phyloP scores from a whole-genome alignment of 1,284 basidiomycete genomes.

The Sporisorium scitamineum region DNA sequence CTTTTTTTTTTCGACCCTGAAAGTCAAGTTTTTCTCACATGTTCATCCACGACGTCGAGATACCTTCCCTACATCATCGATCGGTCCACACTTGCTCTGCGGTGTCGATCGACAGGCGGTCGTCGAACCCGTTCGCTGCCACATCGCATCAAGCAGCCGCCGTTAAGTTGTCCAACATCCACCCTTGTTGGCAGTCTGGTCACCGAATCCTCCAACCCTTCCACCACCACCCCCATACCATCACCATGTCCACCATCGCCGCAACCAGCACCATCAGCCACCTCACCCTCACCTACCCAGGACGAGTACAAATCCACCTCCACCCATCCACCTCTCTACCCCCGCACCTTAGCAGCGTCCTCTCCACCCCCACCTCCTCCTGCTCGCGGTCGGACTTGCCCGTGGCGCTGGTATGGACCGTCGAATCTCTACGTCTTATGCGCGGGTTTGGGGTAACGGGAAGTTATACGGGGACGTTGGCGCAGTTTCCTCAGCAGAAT shows the following conservation, averaged over 20 bases:
- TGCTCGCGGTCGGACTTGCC: neutral
- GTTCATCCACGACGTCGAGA: neutral
- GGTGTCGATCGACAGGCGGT: too few relatives aligned
- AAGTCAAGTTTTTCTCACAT: neutral
- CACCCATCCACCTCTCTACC: constrained; percentile 18
- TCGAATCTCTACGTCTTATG: constrained; percentile 24
- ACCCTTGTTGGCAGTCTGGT: too few relatives aligned
- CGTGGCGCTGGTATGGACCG: constrained; percentile 45
- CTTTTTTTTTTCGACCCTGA: neutral
- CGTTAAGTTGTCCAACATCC: too few relatives aligned
- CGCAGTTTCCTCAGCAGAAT: constrained; percentile 95
- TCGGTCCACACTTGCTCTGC: too few relatives aligned
- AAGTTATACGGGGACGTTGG: constrained; percentile 86
- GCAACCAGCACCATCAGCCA: neutral
- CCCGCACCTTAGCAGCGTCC: neutral
- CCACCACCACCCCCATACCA: neutral
- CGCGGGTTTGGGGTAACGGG: constrained; percentile 83
- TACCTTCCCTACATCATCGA: neutral
- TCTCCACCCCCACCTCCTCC: neutral
- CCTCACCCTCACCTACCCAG: constrained; percentile 9
- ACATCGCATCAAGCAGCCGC: too few relatives aligned
- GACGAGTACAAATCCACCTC: constrained; percentile 34
- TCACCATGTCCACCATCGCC: neutral
- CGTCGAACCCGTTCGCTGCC: too few relatives aligned
- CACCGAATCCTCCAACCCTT: neutral